Evolutionary conservation across 768 basidiomycete genomes (phyloP).

Genomic region (Russula griseocarnosa): DNA sequence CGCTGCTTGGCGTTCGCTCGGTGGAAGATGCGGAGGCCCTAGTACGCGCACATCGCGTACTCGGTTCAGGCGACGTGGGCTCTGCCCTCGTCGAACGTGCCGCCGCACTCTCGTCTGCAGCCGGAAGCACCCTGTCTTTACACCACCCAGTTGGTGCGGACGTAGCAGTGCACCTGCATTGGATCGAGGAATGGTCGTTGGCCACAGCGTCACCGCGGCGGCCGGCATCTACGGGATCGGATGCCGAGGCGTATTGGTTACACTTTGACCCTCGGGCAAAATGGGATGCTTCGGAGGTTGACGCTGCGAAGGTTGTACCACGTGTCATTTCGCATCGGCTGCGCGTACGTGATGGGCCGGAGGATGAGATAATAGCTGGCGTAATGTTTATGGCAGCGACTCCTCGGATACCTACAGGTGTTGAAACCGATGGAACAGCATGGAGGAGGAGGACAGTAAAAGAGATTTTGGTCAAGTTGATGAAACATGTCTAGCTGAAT

Average conservation of each 20-base stretch:
- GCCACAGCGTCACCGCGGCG: background rate
- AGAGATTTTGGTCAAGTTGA: slow-evolving; percentile 57
- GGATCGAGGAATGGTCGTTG: background rate
- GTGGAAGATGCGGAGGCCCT: slow-evolving; percentile 65
- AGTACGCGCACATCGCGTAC: slow-evolving; percentile 59
- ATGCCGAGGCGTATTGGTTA: slow-evolving; percentile 15
- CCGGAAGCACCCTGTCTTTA: slow-evolving; percentile 10
- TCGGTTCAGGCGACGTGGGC: slow-evolving; percentile 59
- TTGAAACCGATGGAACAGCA: slow-evolving; percentile 25
- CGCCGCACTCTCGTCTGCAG: slow-evolving; percentile 23
- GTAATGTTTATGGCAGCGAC: slow-evolving; percentile 52
- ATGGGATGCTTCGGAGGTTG: slow-evolving; percentile 67
- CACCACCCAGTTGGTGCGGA: background rate
- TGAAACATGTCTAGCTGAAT: slow-evolving; percentile 44
- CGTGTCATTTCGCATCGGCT: slow-evolving; percentile 72
- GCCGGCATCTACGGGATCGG: background rate
- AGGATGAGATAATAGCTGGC: slow-evolving; percentile 66
- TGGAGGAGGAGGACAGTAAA: slow-evolving; percentile 56
- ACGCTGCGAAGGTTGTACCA: slow-evolving; percentile 70
- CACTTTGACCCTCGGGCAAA: slow-evolving; percentile 32
- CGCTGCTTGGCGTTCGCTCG: slow-evolving; percentile 57
- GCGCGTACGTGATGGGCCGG: slow-evolving; percentile 61
- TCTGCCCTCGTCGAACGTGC: slow-evolving; percentile 47
- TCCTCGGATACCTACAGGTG: slow-evolving; percentile 19
- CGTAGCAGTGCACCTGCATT: slow-evolving; percentile 7